Conservation (phyloP, 1,284 basidiomycete species). For the Malassezia japonica region DNA sequence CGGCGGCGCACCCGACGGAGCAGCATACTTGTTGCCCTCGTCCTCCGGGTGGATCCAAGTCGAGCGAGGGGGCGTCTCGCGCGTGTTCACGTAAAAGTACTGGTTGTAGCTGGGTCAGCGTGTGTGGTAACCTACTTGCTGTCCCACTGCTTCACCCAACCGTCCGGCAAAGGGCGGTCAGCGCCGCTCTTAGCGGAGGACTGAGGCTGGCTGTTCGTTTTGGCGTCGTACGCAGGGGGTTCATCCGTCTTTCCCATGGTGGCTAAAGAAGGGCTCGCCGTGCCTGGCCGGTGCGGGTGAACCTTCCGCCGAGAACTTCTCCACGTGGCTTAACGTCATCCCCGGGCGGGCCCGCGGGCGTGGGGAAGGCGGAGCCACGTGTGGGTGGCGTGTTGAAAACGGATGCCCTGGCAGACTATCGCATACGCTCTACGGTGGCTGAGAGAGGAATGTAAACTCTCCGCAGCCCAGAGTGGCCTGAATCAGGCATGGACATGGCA, state of each 20-base stretch:
- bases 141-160: constrained; percentile 44
- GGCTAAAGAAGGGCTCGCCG: neutral
- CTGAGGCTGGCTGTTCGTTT: neutral
- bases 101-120: constrained; percentile 27
- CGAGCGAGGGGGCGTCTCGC: constrained; percentile 34
- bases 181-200: neutral
- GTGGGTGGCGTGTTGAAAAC: neutral
- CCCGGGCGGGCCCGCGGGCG: neutral
- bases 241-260: constrained; percentile 6
- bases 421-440: neutral
- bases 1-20: constrained; percentile 27
- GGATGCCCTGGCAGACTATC: neutral
- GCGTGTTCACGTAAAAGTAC: constrained; percentile 45
- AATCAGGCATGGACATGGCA: too few species aligned
- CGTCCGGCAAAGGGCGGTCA: constrained; percentile 27
- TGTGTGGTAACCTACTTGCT: constrained; percentile 20
- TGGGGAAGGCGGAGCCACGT: neutral
- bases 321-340: neutral
- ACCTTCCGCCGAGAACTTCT: too few species aligned
- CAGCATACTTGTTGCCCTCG: constrained; percentile 24
- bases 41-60: constrained; percentile 43
- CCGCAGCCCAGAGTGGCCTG: too few species aligned
- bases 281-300: neutral
- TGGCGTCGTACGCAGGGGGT: constrained; percentile 10
- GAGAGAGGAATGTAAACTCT: too few species aligned